phyloP scores from a whole-genome alignment of 2,329 filamentous ascomycete genomes.

The Alternaria sp. region DNA sequence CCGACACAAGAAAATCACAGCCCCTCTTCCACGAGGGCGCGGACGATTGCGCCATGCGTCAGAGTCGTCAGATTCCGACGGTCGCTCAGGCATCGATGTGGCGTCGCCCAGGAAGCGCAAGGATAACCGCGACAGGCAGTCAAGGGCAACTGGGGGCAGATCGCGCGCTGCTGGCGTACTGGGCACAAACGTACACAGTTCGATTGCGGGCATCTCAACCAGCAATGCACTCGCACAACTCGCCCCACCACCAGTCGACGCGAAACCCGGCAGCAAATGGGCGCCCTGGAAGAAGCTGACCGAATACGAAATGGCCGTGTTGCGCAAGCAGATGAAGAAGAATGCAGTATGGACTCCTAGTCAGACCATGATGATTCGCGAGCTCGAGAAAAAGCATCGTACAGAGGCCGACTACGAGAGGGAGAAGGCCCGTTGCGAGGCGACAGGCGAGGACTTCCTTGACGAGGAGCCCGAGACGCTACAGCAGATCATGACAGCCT shows the following conservation, averaged over 20 bases:
- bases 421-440: constrained; percentile 66
- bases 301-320: constrained; percentile 72
- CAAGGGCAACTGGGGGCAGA: constrained; percentile 51
- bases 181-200: constrained; percentile 64
- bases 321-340: constrained; percentile 90
- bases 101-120: constrained; percentile 37
- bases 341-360: constrained; percentile 86
- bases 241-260: constrained; percentile 67
- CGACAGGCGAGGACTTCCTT: constrained; percentile 70
- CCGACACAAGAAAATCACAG: constrained; percentile 31
- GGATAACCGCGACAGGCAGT: constrained; percentile 48
- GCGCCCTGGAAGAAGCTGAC: constrained; percentile 71
- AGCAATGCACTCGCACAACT: constrained; percentile 68
- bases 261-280: constrained; percentile 66
- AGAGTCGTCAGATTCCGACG: constrained; percentile 32
- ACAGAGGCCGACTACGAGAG: constrained; percentile 57
- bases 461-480: constrained; percentile 59
- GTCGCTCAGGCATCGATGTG: constrained; percentile 31
- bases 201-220: constrained; percentile 66
- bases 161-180: constrained; percentile 55
- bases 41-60: constrained; percentile 24
- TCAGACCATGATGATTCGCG: constrained; percentile 83
- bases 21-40: constrained; percentile 27
- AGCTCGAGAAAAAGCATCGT: constrained; percentile 75
- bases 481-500: constrained; percentile 33